Percentiles rank a stretch among this genome's conserved stretches.
Evolutionary conservation across 2,329 filamentous ascomycete species (phyloP).

Genomic region (Penicillium crustosum): DNA sequence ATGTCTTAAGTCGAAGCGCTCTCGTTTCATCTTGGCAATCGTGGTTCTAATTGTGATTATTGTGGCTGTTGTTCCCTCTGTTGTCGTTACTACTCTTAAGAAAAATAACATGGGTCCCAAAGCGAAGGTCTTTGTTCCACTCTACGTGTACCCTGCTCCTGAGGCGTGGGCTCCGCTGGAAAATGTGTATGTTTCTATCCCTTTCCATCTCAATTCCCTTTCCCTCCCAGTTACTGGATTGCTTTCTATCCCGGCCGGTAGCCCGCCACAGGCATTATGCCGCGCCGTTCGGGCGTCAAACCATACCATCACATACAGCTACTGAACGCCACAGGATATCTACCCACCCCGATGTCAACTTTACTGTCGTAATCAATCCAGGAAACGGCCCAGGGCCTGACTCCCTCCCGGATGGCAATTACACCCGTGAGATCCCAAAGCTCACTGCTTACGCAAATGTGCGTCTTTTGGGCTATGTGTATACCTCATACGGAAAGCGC

Average conservation of each 20-base stretch:
- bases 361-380: slow-evolving; percentile 54
- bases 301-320: slow-evolving; percentile 10
- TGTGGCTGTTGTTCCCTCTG: slow-evolving; percentile 34
- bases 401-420: slow-evolving; percentile 46
- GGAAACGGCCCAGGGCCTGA: slow-evolving; percentile 49
- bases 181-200: slow-evolving; percentile 40
- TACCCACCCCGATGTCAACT: slow-evolving; percentile 44
- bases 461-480: slow-evolving; percentile 52
- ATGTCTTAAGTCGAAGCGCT: slow-evolving; percentile 31
- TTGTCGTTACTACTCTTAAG: slow-evolving; percentile 37
- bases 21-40: slow-evolving; percentile 29
- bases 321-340: slow-evolving; percentile 37
- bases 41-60: slow-evolving; percentile 33
- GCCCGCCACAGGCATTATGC: slow-evolving; percentile 13
- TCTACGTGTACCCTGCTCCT: slow-evolving; percentile 51
- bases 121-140: slow-evolving; percentile 48
- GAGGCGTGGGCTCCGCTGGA: slow-evolving; percentile 50
- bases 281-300: slow-evolving; percentile 12
- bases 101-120: slow-evolving; percentile 40
- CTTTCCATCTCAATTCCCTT: slow-evolving; percentile 6
- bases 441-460: slow-evolving; percentile 49
- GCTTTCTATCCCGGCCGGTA: slow-evolving; percentile 12
- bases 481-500: slow-evolving; percentile 49
- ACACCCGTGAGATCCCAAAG: slow-evolving; percentile 43
- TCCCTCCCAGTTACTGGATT: neutral